Percentiles rank a stretch among this genome's conserved stretches.
phyloP scores from a whole-genome alignment of 108 stramenopile species.

The Parietichytrium sp. region DNA sequence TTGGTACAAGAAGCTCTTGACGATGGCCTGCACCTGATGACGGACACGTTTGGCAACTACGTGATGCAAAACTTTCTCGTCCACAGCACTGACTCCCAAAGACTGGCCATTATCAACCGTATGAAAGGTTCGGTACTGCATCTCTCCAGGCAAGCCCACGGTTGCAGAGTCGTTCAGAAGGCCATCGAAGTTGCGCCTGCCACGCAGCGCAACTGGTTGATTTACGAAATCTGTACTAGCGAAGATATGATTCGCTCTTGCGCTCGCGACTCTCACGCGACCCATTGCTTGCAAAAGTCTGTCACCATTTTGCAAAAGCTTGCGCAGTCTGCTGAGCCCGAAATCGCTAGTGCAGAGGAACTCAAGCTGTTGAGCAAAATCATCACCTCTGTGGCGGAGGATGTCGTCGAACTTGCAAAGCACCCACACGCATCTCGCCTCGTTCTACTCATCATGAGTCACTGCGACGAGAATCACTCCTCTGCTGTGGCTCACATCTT shows the following conservation, averaged over 20 bases:
- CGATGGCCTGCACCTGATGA: background rate
- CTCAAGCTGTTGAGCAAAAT: background rate
- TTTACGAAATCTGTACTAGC: background rate
- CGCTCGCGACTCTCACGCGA: background rate
- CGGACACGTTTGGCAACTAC: background rate
- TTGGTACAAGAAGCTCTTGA: background rate
- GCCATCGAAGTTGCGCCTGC: slow-evolving; percentile 17
- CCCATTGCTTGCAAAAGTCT: background rate
- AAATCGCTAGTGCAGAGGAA: no score
- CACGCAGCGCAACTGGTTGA: background rate
- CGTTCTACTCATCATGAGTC: background rate
- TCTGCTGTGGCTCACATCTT: background rate
- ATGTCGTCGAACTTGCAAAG: background rate
- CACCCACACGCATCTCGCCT: slow-evolving; percentile 7
- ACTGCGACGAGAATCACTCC: background rate
- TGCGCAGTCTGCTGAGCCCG: background rate
- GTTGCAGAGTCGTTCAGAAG: background rate
- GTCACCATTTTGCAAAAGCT: background rate
- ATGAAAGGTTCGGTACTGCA: background rate
- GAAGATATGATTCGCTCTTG: background rate
- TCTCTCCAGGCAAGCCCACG: background rate
- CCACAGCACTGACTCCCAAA: background rate
- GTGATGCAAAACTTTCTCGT: slow-evolving; percentile 29
- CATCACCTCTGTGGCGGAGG: background rate
- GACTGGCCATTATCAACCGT: background rate